Percentiles rank a stretch among this genome's conserved stretches.
Evolutionary conservation across 805 yeast species (phyloP).

Genomic region (Torulaspora maleeae): DNA sequence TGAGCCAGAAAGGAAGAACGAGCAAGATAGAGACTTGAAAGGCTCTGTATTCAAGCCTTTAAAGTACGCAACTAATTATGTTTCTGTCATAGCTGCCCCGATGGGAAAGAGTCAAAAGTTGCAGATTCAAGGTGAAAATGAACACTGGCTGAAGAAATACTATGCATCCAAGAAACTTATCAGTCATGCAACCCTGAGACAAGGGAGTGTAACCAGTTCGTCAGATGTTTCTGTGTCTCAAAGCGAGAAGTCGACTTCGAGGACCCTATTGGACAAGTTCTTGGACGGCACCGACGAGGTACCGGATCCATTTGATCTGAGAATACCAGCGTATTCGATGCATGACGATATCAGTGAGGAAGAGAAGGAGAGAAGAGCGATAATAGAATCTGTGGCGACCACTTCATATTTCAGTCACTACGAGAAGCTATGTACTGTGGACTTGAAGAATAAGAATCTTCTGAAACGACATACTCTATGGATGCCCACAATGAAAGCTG

Average conservation of each 20-base stretch:
- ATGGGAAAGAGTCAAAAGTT: slow-evolving; percentile 2
- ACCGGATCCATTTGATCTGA: slow-evolving; percentile 16
- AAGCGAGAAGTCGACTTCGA: slow-evolving; percentile 15
- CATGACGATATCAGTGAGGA: slow-evolving; percentile 1
- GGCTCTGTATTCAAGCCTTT: slow-evolving; percentile 3
- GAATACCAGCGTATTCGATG: background rate
- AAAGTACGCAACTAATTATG: slow-evolving; percentile 17
- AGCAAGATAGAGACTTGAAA: background rate
- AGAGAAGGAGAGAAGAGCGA: slow-evolving; percentile 7
- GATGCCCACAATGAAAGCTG: slow-evolving; percentile 25
- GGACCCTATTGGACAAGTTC: slow-evolving; percentile 16
- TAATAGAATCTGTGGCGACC: slow-evolving; percentile 9
- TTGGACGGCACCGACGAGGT: slow-evolving; percentile 14
- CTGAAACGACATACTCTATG: slow-evolving; percentile 29
- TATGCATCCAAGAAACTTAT: slow-evolving; percentile 15
- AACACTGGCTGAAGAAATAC: slow-evolving; percentile 16
- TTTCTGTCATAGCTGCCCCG: slow-evolving; percentile 10
- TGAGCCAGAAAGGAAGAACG: background rate
- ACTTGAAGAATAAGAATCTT: slow-evolving; percentile 16
- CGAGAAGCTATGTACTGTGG: slow-evolving; percentile 22
- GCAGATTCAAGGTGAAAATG: slow-evolving; percentile 13
- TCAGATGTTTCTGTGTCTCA: slow-evolving; percentile 18
- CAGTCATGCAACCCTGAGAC: slow-evolving; percentile 13
- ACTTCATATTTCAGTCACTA: slow-evolving; percentile 24
- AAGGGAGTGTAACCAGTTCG: slow-evolving; percentile 19